Percentiles rank a stretch among this genome's conserved stretches.
Evolutionary conservation across 2,329 filamentous ascomycete species (phyloP).

Genomic region (Fusarium algeriense): DNA sequence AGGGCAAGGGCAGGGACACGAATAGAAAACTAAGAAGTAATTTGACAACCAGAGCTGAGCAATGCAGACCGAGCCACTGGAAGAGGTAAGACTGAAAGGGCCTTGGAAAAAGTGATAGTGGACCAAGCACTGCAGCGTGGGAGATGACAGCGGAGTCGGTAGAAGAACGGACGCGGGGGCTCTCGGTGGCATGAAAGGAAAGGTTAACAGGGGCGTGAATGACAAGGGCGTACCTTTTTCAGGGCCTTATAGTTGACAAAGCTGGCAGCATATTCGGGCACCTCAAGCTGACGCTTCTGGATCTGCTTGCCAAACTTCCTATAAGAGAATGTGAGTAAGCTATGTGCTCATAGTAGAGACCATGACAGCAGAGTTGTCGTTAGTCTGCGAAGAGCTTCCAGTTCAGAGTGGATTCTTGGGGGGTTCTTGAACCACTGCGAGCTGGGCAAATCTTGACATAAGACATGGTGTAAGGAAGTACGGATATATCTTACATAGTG

Average conservation of each 20-base stretch:
- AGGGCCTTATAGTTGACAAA: constrained; percentile 99
- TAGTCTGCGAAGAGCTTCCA: constrained; percentile 2
- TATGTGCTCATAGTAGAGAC: constrained; percentile 6
- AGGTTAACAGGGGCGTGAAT: constrained; percentile 33
- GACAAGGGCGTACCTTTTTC: constrained; percentile 80
- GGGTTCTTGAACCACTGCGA: constrained; percentile 10
- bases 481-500: constrained; percentile 53
- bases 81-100: constrained; percentile 13
- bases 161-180: constrained; percentile 28
- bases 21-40: constrained; percentile 17
- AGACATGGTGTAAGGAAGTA: constrained; percentile 8
- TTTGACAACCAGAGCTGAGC: constrained; percentile 8
- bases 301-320: constrained; percentile 99
- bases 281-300: constrained; percentile 98
- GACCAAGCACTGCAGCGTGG: constrained; percentile 25
- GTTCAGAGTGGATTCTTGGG: constrained; percentile 8
- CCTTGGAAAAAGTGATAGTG: constrained; percentile 29
- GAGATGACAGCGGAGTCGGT: constrained; percentile 44
- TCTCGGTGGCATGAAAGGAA: constrained; percentile 39
- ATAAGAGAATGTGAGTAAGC: constrained; percentile 33
- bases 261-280: constrained; percentile 98
- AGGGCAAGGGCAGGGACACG: constrained; percentile 11
- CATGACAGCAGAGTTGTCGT: constrained; percentile 5
- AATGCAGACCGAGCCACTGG: constrained; percentile 15
- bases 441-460: constrained; percentile 10